Percentiles rank a stretch among this genome's conserved stretches.
Evolutionary conservation across 2,329 filamentous ascomycete species (phyloP).

Genomic region (Stachybotrys elegans): DNA sequence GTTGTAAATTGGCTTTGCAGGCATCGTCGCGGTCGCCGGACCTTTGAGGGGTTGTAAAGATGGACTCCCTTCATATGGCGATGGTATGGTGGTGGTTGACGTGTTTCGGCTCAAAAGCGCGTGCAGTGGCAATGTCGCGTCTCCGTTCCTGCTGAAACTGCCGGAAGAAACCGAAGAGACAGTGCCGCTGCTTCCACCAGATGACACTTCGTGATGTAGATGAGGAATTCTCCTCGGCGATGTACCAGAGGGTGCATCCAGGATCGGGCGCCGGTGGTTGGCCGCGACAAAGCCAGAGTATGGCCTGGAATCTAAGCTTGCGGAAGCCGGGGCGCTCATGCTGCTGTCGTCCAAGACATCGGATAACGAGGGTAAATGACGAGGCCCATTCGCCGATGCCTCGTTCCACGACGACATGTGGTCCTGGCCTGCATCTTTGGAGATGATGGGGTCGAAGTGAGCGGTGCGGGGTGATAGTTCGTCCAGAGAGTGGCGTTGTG

Average conservation of each 20-base stretch:
- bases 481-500: slow-evolving; percentile 33
- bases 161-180: slow-evolving; percentile 33
- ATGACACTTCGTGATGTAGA: slow-evolving; percentile 41
- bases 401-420: too few relatives aligned
- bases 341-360: slow-evolving; percentile 39
- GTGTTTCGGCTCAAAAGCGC: slow-evolving; percentile 41
- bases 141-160: slow-evolving; percentile 35
- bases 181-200: slow-evolving; percentile 37
- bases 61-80: slow-evolving; percentile 14
- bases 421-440: too few relatives aligned
- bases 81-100: slow-evolving; percentile 10
- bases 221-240: slow-evolving; percentile 26
- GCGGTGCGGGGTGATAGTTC: slow-evolving; percentile 39
- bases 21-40: slow-evolving; percentile 18
- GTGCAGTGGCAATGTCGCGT: slow-evolving; percentile 50
- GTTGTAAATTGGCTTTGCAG: slow-evolving; percentile 13
- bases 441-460: slow-evolving; percentile 29
- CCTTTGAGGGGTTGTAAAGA: too few relatives aligned
- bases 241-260: slow-evolving; percentile 21
- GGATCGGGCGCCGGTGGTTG: slow-evolving; percentile 22
- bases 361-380: slow-evolving; percentile 41
- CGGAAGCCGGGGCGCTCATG: slow-evolving; percentile 11
- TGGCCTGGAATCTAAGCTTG: slow-evolving; percentile 15
- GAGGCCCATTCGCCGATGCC: too few relatives aligned
- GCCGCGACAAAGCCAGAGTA: slow-evolving; percentile 23